Base-by-base conservation (phyloP, 2,329 filamentous ascomycete species). In the Nemania abortiva region DNA sequence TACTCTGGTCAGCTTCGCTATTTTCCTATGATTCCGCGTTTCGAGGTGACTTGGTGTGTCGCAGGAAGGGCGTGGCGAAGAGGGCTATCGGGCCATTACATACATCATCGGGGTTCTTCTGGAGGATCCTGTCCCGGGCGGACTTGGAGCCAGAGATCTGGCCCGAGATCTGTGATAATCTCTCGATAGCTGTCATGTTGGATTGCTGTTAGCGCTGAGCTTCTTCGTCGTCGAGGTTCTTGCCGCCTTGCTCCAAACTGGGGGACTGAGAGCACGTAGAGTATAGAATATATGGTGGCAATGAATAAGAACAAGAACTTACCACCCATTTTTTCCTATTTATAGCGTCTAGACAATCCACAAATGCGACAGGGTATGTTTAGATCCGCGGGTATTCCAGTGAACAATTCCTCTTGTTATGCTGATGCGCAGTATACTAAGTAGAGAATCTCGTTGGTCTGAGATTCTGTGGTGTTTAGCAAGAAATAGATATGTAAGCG, bases 71-170 rank as follows among this genome's bases (percentile, higher is more conserved):
- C 9, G 22, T 27, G 42, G 27, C 9, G n/a, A n/a, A 15, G 10
- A 7, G 31, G 20, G 18, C 47, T 27, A 27, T 55, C 27, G 31
- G 45, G 39, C 18, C 6, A 29, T 50, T n/a, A 71, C 70, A 58
- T 83, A 90, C 89, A 84, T 92, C 90, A 79, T 92, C 89, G 64
- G 90, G 84, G 79, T 85, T 86, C 84, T 92, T 91, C 80, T 90
- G 82, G 52, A 91, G 84, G 55, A 92, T 81, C 80, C 84, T 87
- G 69, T 87, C 86, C 70, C 83, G 82, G 58, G 83, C 81, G 71
- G 83, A 82, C 67, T 81, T 79, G 29, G 79, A 79, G 71, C 84
- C 84, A 68, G 82, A 76, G 77, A 91, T 81, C 84, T 91, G 89
- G 84, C 84, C 85, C 70, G 88, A 88, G 75, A 91, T 85, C 76